phyloP scores from a whole-genome alignment of 164 flowering plant genomes.

The Magnolia kwangsiensis region DNA sequence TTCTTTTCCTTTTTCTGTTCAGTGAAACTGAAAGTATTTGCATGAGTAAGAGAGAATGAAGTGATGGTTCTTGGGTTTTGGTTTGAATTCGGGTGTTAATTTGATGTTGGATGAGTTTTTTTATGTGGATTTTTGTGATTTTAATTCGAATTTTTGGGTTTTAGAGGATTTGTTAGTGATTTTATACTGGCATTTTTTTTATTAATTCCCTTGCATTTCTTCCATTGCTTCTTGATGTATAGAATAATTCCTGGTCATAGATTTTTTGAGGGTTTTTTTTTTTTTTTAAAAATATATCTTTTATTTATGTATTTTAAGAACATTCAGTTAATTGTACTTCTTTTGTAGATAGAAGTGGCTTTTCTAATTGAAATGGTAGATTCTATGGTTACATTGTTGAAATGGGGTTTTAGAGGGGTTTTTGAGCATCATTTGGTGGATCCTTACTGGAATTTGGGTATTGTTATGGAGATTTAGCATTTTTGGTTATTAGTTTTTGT shows the following conservation, averaged over 20 bases:
- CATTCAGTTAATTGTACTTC: too few species aligned
- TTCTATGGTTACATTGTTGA: neutral
- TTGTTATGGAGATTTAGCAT: neutral
- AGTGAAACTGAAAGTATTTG: neutral
- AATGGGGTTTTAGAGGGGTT: neutral
- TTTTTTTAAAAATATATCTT: too few species aligned
- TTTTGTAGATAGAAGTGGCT: too few species aligned
- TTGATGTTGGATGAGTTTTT: neutral
- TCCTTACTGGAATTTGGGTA: too few species aligned
- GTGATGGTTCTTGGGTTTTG: neutral
- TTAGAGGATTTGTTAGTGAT: neutral
- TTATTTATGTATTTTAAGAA: too few species aligned
- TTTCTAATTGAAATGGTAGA: too few species aligned
- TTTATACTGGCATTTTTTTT: neutral
- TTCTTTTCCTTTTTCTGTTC: neutral
- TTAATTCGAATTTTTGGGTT: neutral
- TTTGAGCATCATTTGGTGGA: neutral
- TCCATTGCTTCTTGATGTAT: too few species aligned
- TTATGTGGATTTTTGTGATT: neutral
- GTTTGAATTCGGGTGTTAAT: neutral
- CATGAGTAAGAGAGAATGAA: neutral
- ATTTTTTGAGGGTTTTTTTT: too few species aligned
- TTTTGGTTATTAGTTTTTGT: neutral
- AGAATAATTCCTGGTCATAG: too few species aligned
- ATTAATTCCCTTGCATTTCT: too few species aligned